Percentiles rank a stretch among this genome's conserved stretches.
phyloP scores from a whole-genome alignment of 2,329 filamentous ascomycete species.

The Colletotrichum sp. region DNA sequence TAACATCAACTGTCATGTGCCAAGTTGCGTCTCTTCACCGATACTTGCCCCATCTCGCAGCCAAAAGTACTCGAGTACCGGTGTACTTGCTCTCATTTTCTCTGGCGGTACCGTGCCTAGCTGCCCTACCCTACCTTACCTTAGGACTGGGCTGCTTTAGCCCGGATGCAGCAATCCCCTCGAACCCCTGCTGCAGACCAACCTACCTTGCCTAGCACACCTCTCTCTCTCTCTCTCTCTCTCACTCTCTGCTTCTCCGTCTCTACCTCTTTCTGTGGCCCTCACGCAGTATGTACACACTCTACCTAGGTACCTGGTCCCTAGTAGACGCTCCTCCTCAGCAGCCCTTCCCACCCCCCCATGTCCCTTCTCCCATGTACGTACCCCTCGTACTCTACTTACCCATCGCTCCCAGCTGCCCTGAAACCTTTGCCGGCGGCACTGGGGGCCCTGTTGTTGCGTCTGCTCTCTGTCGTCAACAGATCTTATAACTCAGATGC shows the following conservation, averaged over 20 bases:
- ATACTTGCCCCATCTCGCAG: constrained; percentile 12
- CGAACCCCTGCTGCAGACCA: constrained; percentile 11
- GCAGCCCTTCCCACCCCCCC: background rate
- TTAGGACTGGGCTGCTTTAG: constrained; percentile 8
- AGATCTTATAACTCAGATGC: no score
- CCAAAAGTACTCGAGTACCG: background rate
- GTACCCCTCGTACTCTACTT: background rate
- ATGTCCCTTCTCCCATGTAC: background rate
- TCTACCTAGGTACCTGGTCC: background rate
- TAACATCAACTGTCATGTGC: constrained; percentile 21
- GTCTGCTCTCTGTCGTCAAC: no score
- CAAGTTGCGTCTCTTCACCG: constrained; percentile 23
- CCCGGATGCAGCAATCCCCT: constrained; percentile 14
- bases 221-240: background rate
- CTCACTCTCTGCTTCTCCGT: background rate
- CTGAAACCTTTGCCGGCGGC: no score
- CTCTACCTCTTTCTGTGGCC: background rate
- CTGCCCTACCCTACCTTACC: background rate
- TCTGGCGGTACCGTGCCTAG: background rate
- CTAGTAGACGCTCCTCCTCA: background rate
- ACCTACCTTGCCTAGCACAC: background rate
- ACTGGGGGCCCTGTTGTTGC: no score
- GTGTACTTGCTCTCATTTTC: background rate
- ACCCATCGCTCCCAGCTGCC: constrained; percentile 3
- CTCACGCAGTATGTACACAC: no score